These are phyloP conservation scores for Homolaphlyctis polyrhiza DNA, from an alignment of 371 early-diverging fungal species.

Conservation along the genomic window DNA sequence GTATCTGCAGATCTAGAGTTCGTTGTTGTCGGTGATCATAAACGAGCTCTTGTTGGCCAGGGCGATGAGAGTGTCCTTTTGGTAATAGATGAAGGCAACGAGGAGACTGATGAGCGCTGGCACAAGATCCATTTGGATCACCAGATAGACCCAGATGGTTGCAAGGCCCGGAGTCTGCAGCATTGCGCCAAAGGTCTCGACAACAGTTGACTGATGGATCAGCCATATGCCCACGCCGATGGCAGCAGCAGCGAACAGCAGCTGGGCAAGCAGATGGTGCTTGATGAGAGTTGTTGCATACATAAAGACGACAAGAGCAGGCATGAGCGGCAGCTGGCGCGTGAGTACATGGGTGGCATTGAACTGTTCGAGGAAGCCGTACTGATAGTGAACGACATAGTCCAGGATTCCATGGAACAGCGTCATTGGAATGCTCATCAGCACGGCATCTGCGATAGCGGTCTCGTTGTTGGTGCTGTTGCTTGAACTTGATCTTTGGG, in stretches of 20 bases:
- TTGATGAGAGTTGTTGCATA: slow-evolving; percentile 16
- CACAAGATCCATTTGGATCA: slow-evolving; percentile 28
- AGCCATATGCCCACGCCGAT: slow-evolving; percentile 16
- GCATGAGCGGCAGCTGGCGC: slow-evolving; percentile 15
- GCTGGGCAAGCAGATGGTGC: slow-evolving; percentile 12
- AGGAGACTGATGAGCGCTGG: slow-evolving; percentile 11
- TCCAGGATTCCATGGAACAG: slow-evolving; percentile 23
- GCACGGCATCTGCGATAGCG: slow-evolving; percentile 9
- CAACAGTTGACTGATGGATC: slow-evolving; percentile 13
- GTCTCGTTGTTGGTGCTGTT: neutral
- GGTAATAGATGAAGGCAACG: slow-evolving; percentile 18
- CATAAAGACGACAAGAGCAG: slow-evolving; percentile 18
- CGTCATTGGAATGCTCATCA: slow-evolving; percentile 28
- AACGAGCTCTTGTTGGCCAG: neutral
- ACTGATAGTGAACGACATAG: slow-evolving; percentile 33
- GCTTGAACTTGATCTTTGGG: neutral
- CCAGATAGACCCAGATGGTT: slow-evolving; percentile 30
- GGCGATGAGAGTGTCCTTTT: neutral
- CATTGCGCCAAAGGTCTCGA: slow-evolving; percentile 33
- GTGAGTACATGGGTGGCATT: slow-evolving; percentile 9
- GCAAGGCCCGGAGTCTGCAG: slow-evolving; percentile 31
- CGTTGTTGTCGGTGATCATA: too few relatives aligned
- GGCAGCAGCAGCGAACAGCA: slow-evolving; percentile 14
- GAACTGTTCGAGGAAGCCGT: slow-evolving; percentile 17
- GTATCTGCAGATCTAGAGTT: too few relatives aligned